Evolutionary conservation across 2,329 filamentous ascomycete species (phyloP), one percentile per base, ranked within the genome.

Genomic region (Parastagonospora avenae): DNA sequence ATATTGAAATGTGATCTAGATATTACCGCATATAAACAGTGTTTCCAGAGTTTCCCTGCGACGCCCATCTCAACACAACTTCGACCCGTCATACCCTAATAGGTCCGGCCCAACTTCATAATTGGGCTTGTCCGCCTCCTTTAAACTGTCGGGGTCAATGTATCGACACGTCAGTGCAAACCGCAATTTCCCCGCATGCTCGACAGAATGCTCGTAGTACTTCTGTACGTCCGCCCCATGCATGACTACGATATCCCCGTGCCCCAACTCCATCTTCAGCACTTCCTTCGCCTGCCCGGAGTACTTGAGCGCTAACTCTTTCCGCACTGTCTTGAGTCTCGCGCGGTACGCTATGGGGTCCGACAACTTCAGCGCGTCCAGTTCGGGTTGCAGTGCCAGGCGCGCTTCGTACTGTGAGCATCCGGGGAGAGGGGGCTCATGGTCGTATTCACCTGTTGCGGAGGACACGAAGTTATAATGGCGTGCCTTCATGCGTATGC

Each of bases 181-280:
- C 2, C 83, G 74, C 36, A 84, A 70, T 42, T 74, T 77, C 0
- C 82, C 82, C 8, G 69, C 52, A 4, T 82, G 79, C 0, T 75
- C 77, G 0, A 86, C 83, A 15, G 74, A 72, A 60, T 86, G 84
- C 78, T 87, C 84, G 47, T 85, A 85, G 15, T 79, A 75, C 57
- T 78, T 75, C 59, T 89, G 87, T 10, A 89, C 82, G 0, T 74
- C 71, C 0, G 72, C 73, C 0, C 85, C 85, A 57, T 85, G 80
- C 85, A 88, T 88, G 14, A 88, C 73, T 2, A 85, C 78, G 9
- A 88, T 80, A 62, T 89, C 86, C 0, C 86, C 86, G 63, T 89
- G 86, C 7, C 78, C 75, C 3, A 89, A 71, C 1, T 74, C 71
- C 62, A 85, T 66, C 1, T 69, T 74, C 11, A 84, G 70, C 55